A percentile compares a stretch with the other conserved stretches of the same genome.
Conservation (phyloP, 1,139 yeast genomes). For the Hansenula lynferdii region DNA sequence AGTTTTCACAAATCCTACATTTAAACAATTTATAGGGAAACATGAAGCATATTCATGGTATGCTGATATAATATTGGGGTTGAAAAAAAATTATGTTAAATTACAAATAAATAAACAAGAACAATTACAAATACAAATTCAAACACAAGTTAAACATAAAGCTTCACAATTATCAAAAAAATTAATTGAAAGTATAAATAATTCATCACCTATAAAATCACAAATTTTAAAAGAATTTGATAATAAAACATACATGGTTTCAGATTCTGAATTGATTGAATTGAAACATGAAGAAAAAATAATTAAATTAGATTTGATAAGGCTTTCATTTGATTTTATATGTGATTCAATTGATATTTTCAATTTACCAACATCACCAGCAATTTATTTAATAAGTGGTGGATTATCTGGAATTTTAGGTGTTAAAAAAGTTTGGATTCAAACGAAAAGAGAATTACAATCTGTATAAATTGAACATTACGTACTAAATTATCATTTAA, state of each 20-base stretch:
- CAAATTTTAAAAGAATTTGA: conserved; percentile 27
- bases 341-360: conserved; percentile 41
- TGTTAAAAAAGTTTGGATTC: conserved; percentile 33
- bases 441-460: not conserved
- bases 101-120: conserved; percentile 36
- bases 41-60: conserved; percentile 67
- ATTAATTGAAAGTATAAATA: conserved; percentile 17
- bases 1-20: conserved; percentile 35
- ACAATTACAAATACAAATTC: conserved; percentile 34
- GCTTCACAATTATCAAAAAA: conserved; percentile 25
- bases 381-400: conserved; percentile 27
- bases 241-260: conserved; percentile 17
- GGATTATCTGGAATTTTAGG: conserved; percentile 37
- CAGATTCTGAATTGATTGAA: conserved; percentile 23
- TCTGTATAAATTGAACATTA: no score
- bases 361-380: conserved; percentile 26
- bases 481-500: no score
- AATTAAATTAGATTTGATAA: conserved; percentile 31
- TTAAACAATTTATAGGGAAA: conserved; percentile 35
- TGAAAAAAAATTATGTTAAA: conserved; percentile 42
- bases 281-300: conserved; percentile 29
- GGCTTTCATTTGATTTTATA: conserved; percentile 35
- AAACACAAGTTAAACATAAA: conserved; percentile 27
- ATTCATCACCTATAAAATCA: conserved; percentile 24
- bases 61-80: conserved; percentile 50